Evolutionary conservation across 2,329 filamentous ascomycete species (phyloP), one percentile per base, ranked within the genome.

Genomic region (Diaporthe batatas): DNA sequence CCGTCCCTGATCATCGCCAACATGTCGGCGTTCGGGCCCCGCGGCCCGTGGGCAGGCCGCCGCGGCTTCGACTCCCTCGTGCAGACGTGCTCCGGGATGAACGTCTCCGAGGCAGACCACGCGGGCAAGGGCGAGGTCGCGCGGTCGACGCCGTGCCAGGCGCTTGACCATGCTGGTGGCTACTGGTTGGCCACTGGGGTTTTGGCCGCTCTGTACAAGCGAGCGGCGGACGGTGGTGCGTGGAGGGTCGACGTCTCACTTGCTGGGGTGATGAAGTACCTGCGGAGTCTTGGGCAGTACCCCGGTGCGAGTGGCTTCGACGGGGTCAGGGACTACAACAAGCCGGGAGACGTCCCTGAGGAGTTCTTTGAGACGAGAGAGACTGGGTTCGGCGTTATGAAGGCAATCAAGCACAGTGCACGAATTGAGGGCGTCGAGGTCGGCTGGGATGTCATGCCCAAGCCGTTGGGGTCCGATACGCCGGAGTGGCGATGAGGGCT

Each of bases 381-480:
- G 29, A 65, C 62, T 18, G 62, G 62, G 3, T 65, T 65, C 5
- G 62, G 62, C 1, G 12, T 51, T 3, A 51, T 65, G 62, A 49
- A 65, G 6, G 62, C 62, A 3, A 51, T 65, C 21, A 65, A 14
- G 6, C 62, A 65, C 44, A 65, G 62, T 23, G 62, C 62, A 6
- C 32, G 44, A 1, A 51, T 36, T 11, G 44, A 65, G 32, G 62
- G 44, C 8, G 18, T 36, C 2, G 44, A 65, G 29, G 47, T 65
- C 32, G 32, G 32, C 0, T 51, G 62, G 62, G 62, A 51, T 25
- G 2, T 65, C 29, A 53, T 51, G 62, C 62, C 44, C 0, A 65
- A 65, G 44, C 44, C 62, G 6, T 2, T 65, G 6, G 62, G 62
- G 4, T 65, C 62, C 5, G 62, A 65, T 49, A 11, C n/a, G n/a